phyloP scores from a whole-genome alignment of 441 rosid species.

The Pelargonium fulgidum region DNA sequence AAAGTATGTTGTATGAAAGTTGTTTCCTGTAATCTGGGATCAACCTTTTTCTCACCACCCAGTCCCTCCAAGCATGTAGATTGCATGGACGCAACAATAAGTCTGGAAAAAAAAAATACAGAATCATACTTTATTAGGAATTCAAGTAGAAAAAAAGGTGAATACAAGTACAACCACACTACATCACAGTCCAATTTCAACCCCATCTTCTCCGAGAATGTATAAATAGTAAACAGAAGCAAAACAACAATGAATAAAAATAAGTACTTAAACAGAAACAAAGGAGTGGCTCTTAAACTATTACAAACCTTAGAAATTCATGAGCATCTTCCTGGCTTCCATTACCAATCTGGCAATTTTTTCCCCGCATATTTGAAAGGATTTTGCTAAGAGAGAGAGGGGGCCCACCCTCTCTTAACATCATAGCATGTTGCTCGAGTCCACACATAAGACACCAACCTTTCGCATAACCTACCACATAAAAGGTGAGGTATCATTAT shows the following conservation, averaged over 20 bases:
- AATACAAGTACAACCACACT: not conserved
- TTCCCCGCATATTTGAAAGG: constrained; percentile 56
- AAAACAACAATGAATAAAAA: constrained; percentile 1
- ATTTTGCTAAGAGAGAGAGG: constrained; percentile 68
- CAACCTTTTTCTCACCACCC: constrained; percentile 74
- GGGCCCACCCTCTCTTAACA: constrained; percentile 59
- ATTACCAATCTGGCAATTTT: constrained; percentile 63
- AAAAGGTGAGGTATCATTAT: not conserved
- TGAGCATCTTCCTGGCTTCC: constrained; percentile 95
- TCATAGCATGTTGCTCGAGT: constrained; percentile 67
- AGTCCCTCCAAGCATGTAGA: constrained; percentile 70
- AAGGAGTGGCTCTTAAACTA: constrained; percentile 11
- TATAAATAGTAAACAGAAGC: not conserved
- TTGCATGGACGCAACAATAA: constrained; percentile 74
- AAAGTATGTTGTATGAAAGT: constrained; percentile 74
- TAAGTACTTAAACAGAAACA: constrained; percentile 5
- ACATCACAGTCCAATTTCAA: constrained; percentile 1
- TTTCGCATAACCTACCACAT: constrained; percentile 48
- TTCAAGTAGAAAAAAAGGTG: not conserved
- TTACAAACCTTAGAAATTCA: constrained; percentile 65
- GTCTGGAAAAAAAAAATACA: constrained; percentile 32
- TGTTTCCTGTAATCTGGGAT: constrained; percentile 67
- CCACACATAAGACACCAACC: constrained; percentile 88
- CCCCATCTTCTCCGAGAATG: not conserved
- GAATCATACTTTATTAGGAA: not conserved